These are phyloP conservation scores for Collybia mongolica DNA, from an alignment of 768 basidiomycete genomes.

Conservation along the genomic window DNA sequence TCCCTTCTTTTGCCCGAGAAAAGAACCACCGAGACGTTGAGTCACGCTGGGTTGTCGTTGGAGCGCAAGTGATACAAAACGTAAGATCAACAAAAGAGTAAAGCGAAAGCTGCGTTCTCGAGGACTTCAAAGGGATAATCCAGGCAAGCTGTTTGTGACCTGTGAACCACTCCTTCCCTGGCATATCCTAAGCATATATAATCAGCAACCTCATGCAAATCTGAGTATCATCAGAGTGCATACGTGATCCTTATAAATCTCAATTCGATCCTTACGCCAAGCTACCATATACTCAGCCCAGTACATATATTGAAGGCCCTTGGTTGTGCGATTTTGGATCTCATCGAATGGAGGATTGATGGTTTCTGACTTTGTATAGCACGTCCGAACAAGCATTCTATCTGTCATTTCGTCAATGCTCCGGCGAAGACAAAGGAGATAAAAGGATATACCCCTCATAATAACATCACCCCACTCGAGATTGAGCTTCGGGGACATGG, in stretches of 20 bases:
- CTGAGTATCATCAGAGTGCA: slow-evolving; percentile 17
- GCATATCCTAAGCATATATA: slow-evolving; percentile 43
- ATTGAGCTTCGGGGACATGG: slow-evolving; percentile 17
- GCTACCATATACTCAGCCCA: slow-evolving; percentile 86
- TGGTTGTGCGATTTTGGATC: slow-evolving; percentile 58
- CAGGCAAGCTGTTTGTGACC: slow-evolving; percentile 80
- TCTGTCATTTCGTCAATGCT: slow-evolving; percentile 42
- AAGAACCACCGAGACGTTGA: slow-evolving; percentile 48
- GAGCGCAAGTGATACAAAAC: slow-evolving; percentile 72
- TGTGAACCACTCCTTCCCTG: slow-evolving; percentile 63
- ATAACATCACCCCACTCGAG: slow-evolving; percentile 51
- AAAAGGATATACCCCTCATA: slow-evolving; percentile 64
- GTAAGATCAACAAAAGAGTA: slow-evolving; percentile 88
- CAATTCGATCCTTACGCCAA: slow-evolving; percentile 76
- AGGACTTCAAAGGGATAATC: slow-evolving; percentile 66
- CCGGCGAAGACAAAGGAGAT: not conserved
- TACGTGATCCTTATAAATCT: slow-evolving; percentile 87
- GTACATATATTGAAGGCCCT: slow-evolving; percentile 58
- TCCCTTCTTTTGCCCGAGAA: slow-evolving; percentile 57
- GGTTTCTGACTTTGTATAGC: slow-evolving; percentile 55
- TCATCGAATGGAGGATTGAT: slow-evolving; percentile 63
- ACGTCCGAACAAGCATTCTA: slow-evolving; percentile 83
- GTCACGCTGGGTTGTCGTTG: slow-evolving; percentile 40
- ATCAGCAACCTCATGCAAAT: slow-evolving; percentile 7
- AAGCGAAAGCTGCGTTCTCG: slow-evolving; percentile 70